A percentile compares a stretch with the other conserved stretches of the same genome.
These are phyloP conservation scores for Cercospora canescens DNA, from an alignment of 2,329 filamentous ascomycete species.

Conservation along the genomic window DNA sequence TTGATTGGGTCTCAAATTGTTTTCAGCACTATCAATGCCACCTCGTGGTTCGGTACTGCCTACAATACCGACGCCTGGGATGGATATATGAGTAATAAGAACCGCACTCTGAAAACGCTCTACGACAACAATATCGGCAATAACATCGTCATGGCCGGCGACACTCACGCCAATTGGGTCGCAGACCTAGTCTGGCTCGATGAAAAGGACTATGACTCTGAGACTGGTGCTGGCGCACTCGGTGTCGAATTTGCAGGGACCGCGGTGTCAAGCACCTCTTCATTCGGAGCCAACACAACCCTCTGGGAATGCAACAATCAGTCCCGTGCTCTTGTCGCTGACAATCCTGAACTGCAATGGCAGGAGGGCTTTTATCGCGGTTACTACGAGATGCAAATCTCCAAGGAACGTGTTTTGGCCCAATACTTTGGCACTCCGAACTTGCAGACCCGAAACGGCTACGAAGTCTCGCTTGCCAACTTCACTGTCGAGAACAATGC, in stretches of 20 bases:
- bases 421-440: constrained; percentile 64
- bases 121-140: constrained; percentile 64
- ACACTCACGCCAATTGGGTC: constrained; percentile 64
- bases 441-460: constrained; percentile 58
- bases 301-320: constrained; percentile 51
- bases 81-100: constrained; percentile 68
- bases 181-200: constrained; percentile 44
- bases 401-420: constrained; percentile 56
- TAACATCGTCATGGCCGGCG: constrained; percentile 70
- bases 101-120: constrained; percentile 66
- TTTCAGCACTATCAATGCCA: constrained; percentile 58
- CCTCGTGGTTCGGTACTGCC: constrained; percentile 37
- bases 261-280: constrained; percentile 60
- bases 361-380: constrained; percentile 70
- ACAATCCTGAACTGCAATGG: constrained; percentile 68
- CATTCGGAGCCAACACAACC: constrained; percentile 56
- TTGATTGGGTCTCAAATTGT: constrained; percentile 69
- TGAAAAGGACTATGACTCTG: constrained; percentile 40
- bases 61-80: constrained; percentile 60
- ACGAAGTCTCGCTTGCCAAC: constrained; percentile 66
- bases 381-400: constrained; percentile 65
- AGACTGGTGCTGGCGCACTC: constrained; percentile 41
- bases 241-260: constrained; percentile 59
- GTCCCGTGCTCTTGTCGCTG: constrained; percentile 41
- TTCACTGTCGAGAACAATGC: constrained; percentile 64